A percentile compares a stretch with the other conserved stretches of the same genome.
These are phyloP conservation scores for Clitoria ternatea DNA, from an alignment of 306 rosid genomes.

Conservation along the genomic window DNA sequence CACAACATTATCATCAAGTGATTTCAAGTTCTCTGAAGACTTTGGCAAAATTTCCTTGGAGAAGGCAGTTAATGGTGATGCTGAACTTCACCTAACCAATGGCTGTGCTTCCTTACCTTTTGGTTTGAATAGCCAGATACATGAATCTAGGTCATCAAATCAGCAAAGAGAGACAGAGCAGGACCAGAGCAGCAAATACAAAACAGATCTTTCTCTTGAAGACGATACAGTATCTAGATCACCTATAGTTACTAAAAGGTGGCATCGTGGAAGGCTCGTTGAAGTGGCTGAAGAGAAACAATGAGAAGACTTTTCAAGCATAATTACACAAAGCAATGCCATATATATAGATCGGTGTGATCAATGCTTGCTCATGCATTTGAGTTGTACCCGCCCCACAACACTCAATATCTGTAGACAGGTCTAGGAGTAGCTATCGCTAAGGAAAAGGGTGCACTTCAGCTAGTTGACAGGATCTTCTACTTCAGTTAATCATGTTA, in stretches of 20 bases:
- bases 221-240: constrained; percentile 36
- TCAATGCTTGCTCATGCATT: constrained; percentile 5
- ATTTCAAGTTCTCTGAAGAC: constrained; percentile 37
- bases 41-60: constrained; percentile 39
- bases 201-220: constrained; percentile 28
- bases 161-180: constrained; percentile 23
- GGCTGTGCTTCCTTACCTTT: constrained; percentile 32
- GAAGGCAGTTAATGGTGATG: constrained; percentile 41
- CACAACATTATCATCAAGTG: constrained; percentile 21
- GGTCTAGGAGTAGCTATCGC: constrained; percentile 6
- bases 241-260: constrained; percentile 47
- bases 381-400: neutral
- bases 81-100: constrained; percentile 32
- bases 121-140: constrained; percentile 33
- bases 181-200: constrained; percentile 26
- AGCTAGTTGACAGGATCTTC: constrained; percentile 7
- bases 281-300: constrained; percentile 53
- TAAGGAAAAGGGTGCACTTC: constrained; percentile 1
- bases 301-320: constrained; percentile 29
- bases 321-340: constrained; percentile 12
- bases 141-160: constrained; percentile 23
- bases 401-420: neutral
- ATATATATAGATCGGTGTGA: constrained; percentile 9
- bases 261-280: constrained; percentile 90
- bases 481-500: constrained; percentile 13